Percentiles rank a stretch among this genome's conserved stretches.
Evolutionary conservation across 2,329 filamentous ascomycete species (phyloP).

Genomic region (Aspergillus pseudoglaucus): DNA sequence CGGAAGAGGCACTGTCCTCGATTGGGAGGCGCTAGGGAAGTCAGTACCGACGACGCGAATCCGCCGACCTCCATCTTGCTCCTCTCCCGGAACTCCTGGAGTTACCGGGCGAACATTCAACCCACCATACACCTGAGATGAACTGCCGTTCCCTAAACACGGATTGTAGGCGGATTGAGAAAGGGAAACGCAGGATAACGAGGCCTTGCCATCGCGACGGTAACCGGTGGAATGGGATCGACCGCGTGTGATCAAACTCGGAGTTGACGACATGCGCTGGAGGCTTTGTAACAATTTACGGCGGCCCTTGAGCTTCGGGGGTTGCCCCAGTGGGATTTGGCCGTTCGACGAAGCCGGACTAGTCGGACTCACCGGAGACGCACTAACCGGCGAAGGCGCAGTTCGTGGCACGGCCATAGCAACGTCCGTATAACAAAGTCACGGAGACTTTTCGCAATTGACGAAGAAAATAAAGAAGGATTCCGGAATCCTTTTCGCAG

Average conservation of each 20-base stretch:
- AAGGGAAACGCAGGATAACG: slow-evolving; percentile 59
- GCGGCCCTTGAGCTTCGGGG: slow-evolving; percentile 59
- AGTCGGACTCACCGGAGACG: slow-evolving; percentile 30
- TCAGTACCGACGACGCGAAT: slow-evolving; percentile 50
- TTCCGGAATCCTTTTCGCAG: neutral
- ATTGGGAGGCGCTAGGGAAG: slow-evolving; percentile 25
- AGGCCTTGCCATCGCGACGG: slow-evolving; percentile 56
- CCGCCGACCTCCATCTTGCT: slow-evolving; percentile 51
- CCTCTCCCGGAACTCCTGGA: slow-evolving; percentile 35
- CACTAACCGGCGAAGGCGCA: slow-evolving; percentile 23
- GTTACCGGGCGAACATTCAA: slow-evolving; percentile 53
- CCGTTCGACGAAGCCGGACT: slow-evolving; percentile 29
- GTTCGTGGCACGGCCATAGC: slow-evolving; percentile 28
- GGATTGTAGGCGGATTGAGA: slow-evolving; percentile 48
- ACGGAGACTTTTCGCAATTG: neutral
- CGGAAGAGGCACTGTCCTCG: slow-evolving; percentile 57
- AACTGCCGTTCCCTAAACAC: slow-evolving; percentile 50
- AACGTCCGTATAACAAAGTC: slow-evolving; percentile 1
- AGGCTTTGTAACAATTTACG: slow-evolving; percentile 66
- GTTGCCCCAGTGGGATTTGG: slow-evolving; percentile 34
- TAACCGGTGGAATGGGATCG: slow-evolving; percentile 62
- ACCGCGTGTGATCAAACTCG: slow-evolving; percentile 59
- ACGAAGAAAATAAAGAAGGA: neutral
- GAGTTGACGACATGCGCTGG: slow-evolving; percentile 75
- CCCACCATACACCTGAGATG: slow-evolving; percentile 51